Percentiles rank a stretch among this genome's conserved stretches.
These are phyloP conservation scores for Collybia mongolica DNA, from an alignment of 768 basidiomycete species.

Conservation along the genomic window DNA sequence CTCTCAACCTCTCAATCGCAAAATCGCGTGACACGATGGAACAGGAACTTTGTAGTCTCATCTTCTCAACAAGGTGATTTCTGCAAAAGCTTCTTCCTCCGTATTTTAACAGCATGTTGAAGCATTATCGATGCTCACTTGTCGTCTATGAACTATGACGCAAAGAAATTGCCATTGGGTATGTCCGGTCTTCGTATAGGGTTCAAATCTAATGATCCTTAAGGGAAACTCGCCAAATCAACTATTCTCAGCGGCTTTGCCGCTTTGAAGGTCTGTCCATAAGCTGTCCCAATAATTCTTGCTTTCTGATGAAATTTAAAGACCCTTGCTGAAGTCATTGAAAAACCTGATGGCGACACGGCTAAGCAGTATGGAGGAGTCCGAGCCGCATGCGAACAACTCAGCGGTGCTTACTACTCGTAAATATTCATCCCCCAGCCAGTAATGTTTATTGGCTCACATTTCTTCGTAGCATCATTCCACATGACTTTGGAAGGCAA, in stretches of 20 bases:
- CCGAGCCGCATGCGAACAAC: constrained; percentile 38
- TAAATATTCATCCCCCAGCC: constrained; percentile 20
- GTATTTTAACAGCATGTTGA: constrained; percentile 1
- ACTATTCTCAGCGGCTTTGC: constrained; percentile 60
- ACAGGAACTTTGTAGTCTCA: constrained; percentile 46
- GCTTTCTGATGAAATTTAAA: constrained; percentile 10
- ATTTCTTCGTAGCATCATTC: constrained; percentile 46
- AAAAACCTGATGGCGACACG: constrained; percentile 37
- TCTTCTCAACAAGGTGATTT: constrained; percentile 46
- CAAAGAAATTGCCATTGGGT: constrained; percentile 62
- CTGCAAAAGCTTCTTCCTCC: neutral
- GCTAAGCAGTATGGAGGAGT: constrained; percentile 37
- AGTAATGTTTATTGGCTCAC: neutral
- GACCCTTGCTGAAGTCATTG: constrained; percentile 53
- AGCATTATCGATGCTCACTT: constrained; percentile 54
- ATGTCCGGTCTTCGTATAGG: constrained; percentile 1
- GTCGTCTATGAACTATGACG: constrained; percentile 67
- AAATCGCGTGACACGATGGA: neutral
- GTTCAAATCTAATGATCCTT: constrained; percentile 1
- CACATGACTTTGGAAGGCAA: constrained; percentile 56
- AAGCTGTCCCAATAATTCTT: neutral
- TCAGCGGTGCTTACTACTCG: constrained; percentile 59
- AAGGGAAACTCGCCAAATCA: constrained; percentile 59
- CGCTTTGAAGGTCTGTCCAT: constrained; percentile 45
- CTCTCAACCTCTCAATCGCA: neutral